phyloP scores from a whole-genome alignment of 306 rosid genomes.

The Albizia julibrissin region DNA sequence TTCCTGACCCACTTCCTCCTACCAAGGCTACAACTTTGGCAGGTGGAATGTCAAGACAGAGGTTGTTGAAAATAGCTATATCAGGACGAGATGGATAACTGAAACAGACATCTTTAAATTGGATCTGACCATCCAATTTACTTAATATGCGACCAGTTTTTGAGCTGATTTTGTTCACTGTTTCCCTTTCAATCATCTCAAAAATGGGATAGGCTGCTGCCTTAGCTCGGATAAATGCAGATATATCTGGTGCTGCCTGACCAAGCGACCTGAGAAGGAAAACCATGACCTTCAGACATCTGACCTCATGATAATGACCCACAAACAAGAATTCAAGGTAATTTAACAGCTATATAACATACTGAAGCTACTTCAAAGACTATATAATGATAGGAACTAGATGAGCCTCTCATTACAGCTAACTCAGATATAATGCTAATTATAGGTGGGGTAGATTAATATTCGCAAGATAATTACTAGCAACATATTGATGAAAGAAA shows the following conservation, averaged over 20 bases:
- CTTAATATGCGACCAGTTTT: slow-evolving; percentile 55
- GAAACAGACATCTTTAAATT: slow-evolving; percentile 71
- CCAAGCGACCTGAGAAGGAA: slow-evolving; percentile 77
- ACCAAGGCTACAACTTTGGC: slow-evolving; percentile 92
- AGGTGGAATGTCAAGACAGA: slow-evolving; percentile 76
- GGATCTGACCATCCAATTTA: slow-evolving; percentile 78
- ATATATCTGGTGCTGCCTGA: slow-evolving; percentile 88
- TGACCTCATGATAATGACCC: slow-evolving; percentile 6
- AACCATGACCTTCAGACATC: slow-evolving; percentile 18
- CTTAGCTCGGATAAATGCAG: slow-evolving; percentile 86
- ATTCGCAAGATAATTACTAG: not conserved
- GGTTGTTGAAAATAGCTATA: slow-evolving; percentile 62
- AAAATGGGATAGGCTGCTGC: slow-evolving; percentile 95
- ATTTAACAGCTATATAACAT: not conserved
- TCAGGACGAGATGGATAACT: slow-evolving; percentile 90
- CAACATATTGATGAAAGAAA: not conserved
- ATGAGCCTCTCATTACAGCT: not conserved
- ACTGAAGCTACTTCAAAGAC: not conserved
- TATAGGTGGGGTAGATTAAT: not conserved
- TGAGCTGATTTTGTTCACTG: slow-evolving; percentile 57
- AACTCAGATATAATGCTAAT: not conserved
- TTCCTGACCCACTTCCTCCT: slow-evolving; percentile 97
- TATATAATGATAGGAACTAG: not conserved
- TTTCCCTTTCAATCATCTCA: slow-evolving; percentile 91
- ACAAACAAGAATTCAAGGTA: slow-evolving; percentile 1